Evolutionary conservation across 169 alveolate species (phyloP).

Genomic region (Plasmodium gonderi): DNA sequence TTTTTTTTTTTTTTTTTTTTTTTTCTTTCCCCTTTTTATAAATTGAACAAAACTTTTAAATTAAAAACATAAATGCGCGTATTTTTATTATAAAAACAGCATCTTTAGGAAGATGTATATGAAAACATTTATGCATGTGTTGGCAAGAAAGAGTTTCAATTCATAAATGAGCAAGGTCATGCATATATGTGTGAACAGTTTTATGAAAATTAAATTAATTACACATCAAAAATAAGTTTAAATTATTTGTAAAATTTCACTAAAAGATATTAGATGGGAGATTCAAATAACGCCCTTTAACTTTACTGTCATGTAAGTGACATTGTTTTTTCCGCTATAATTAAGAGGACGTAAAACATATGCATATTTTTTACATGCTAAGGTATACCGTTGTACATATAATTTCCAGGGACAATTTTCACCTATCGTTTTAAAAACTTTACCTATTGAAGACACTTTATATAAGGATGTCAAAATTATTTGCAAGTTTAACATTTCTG

Average conservation of each 20-base stretch:
- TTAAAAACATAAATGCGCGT: too few relatives aligned
- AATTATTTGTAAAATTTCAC: not conserved
- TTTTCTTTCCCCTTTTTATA: too few relatives aligned
- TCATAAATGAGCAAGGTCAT: not conserved
- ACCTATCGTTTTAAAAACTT: not conserved
- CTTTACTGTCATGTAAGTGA: not conserved
- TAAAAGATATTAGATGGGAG: not conserved
- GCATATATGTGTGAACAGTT: not conserved
- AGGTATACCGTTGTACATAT: not conserved
- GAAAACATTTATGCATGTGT: not conserved
- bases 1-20: not conserved
- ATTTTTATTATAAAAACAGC: too few relatives aligned
- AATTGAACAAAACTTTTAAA: not conserved
- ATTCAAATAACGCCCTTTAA: not conserved
- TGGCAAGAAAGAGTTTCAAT: not conserved
- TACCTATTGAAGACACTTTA: not conserved
- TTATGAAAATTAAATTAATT: too few relatives aligned
- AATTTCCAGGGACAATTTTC: not conserved
- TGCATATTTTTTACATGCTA: not conserved
- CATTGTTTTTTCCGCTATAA: not conserved
- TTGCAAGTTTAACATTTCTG: not conserved
- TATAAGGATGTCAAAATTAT: not conserved
- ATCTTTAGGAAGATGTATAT: too few relatives aligned
- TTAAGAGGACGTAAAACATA: too few relatives aligned
- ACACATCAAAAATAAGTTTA: not conserved